phyloP scores from a whole-genome alignment of 169 alveolate species.

The Plasmodium vivax region DNA sequence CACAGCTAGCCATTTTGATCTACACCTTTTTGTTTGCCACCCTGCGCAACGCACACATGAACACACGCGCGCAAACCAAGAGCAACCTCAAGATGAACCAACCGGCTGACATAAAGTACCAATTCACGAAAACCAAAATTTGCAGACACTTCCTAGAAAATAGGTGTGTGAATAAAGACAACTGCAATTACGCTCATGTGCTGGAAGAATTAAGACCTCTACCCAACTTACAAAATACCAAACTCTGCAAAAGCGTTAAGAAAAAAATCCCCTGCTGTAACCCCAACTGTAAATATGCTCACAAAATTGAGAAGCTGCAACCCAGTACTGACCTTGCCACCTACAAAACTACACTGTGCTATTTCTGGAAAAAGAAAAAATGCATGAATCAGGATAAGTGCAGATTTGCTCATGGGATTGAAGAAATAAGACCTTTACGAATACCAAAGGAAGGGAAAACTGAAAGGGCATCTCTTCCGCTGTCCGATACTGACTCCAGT shows the following conservation, averaged over 20 bases:
- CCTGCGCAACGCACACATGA: background rate
- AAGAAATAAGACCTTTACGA: slow-evolving; percentile 65
- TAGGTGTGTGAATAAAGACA: slow-evolving; percentile 22
- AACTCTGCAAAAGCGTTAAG: slow-evolving; percentile 45
- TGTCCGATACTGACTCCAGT: background rate
- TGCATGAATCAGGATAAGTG: slow-evolving; percentile 67
- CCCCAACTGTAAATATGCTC: slow-evolving; percentile 69
- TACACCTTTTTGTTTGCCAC: background rate
- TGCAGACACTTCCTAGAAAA: slow-evolving; percentile 47
- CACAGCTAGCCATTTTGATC: background rate
- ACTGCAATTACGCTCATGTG: slow-evolving; percentile 67
- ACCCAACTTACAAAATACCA: slow-evolving; percentile 57
- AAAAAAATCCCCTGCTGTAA: slow-evolving; percentile 32
- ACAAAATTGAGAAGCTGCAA: slow-evolving; percentile 38
- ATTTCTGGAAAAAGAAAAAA: slow-evolving; percentile 67
- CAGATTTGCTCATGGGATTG: slow-evolving; percentile 71
- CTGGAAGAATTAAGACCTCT: slow-evolving; percentile 59
- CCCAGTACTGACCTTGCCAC: slow-evolving; percentile 61
- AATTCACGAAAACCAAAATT: slow-evolving; percentile 62
- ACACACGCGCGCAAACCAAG: background rate
- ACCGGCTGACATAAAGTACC: slow-evolving; percentile 33
- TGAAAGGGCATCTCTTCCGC: background rate
- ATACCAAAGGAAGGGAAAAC: background rate
- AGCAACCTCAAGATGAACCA: slow-evolving; percentile 16
- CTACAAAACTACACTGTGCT: slow-evolving; percentile 56